Conservation (phyloP, 208 protist species). For the Acanthamoeba sp. region DNA sequence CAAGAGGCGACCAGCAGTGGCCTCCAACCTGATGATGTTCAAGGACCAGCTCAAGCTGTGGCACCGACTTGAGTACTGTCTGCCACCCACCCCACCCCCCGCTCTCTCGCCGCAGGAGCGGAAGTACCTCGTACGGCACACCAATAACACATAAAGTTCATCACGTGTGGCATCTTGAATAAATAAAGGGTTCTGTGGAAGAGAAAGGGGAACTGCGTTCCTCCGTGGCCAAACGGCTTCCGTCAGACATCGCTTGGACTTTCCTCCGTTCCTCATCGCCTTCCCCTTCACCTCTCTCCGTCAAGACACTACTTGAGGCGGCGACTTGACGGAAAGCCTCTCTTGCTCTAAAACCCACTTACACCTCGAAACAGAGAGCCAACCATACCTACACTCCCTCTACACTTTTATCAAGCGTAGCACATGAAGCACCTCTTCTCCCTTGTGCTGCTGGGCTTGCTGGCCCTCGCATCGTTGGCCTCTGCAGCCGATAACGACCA, state of each 20-base stretch:
- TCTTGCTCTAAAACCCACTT: background rate
- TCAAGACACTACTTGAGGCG: background rate
- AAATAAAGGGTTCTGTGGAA: background rate
- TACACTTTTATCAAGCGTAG: no score
- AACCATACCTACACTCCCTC: no score
- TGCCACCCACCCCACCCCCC: background rate
- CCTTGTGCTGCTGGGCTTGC: background rate
- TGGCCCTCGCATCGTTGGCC: background rate
- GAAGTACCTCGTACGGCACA: background rate
- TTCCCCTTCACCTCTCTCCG: background rate
- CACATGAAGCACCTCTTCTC: background rate
- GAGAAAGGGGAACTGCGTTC: background rate
- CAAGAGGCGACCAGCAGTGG: background rate
- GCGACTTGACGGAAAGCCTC: background rate
- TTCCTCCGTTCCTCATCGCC: slow-evolving; percentile 6
- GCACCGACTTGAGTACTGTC: background rate
- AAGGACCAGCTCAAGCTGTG: slow-evolving; percentile 11
- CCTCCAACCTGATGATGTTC: slow-evolving; percentile 38
- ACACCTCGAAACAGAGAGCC: background rate
- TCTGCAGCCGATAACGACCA: no score
- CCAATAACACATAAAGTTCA: background rate
- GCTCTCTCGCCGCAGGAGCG: background rate
- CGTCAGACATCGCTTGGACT: background rate
- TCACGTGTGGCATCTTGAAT: background rate
- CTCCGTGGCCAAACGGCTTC: background rate